phyloP scores from a whole-genome alignment of 202 grass and related monocot genomes.

The Elaeis oleifera region DNA sequence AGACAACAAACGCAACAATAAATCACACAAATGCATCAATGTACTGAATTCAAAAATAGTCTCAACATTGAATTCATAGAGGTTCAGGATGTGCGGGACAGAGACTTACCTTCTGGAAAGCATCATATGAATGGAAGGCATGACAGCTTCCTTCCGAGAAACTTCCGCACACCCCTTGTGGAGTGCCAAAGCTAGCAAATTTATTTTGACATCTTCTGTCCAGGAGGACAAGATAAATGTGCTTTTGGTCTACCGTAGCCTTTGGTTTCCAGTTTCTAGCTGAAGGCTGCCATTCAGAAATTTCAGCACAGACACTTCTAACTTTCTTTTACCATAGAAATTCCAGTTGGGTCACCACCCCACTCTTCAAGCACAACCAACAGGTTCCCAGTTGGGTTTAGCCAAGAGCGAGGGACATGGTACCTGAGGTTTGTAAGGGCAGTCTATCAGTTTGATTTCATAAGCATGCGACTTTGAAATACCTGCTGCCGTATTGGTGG shows the following conservation, averaged over 20 bases:
- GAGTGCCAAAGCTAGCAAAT: slow-evolving; percentile 94
- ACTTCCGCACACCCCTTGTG: slow-evolving; percentile 62
- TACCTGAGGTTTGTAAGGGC: slow-evolving; percentile 42
- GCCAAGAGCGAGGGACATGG: slow-evolving; percentile 72
- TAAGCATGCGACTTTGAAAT: neutral
- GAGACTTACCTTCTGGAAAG: neutral
- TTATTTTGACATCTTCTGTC: slow-evolving; percentile 31
- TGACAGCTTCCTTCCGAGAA: slow-evolving; percentile 80
- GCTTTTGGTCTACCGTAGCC: slow-evolving; percentile 21
- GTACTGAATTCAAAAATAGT: neutral
- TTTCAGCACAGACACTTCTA: slow-evolving; percentile 62
- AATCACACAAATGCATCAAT: no score
- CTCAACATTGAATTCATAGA: no score
- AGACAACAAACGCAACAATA: no score
- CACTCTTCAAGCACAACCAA: slow-evolving; percentile 76
- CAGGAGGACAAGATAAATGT: neutral
- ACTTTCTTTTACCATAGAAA: slow-evolving; percentile 51
- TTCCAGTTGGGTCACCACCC: slow-evolving; percentile 66
- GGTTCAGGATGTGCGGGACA: no score
- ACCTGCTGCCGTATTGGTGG: no score
- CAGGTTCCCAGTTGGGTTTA: slow-evolving; percentile 68
- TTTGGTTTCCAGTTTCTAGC: slow-evolving; percentile 82
- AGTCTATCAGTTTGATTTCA: slow-evolving; percentile 9
- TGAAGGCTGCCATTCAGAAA: slow-evolving; percentile 92
- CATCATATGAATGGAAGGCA: slow-evolving; percentile 25